Conservation (phyloP, 192 early-diverging fungal species). For the Entophlyctis luteolus region DNA sequence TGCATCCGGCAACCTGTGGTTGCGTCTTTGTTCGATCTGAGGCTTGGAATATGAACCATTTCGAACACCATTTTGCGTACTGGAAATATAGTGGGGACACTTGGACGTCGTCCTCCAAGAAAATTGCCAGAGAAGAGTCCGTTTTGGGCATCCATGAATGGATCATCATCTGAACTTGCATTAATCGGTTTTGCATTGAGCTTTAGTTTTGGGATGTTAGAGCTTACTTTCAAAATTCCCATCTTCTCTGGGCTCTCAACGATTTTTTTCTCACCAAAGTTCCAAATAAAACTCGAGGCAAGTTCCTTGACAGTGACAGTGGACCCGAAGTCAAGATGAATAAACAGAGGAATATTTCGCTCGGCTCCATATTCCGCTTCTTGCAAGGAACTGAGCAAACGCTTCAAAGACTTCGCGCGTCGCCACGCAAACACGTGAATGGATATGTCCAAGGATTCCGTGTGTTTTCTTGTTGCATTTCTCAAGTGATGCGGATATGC, state of each 20-base stretch:
- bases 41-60: not conserved
- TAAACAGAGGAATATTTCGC: constrained; percentile 13
- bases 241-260: not conserved
- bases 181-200: too few species aligned
- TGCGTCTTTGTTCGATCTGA: not conserved
- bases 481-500: too few species aligned
- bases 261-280: not conserved
- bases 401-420: constrained; percentile 18
- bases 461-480: too few species aligned
- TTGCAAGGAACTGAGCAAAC: constrained; percentile 18
- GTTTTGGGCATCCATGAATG: constrained; percentile 25
- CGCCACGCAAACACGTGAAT: constrained; percentile 34
- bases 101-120: constrained; percentile 36
- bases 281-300: constrained; percentile 21
- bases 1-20: constrained; percentile 23
- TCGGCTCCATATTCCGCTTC: constrained; percentile 25
- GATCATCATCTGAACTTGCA: constrained; percentile 11
- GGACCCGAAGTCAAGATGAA: constrained; percentile 29
- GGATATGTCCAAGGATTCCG: constrained; percentile 1
- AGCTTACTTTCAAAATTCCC: not conserved
- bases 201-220: not conserved
- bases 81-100: constrained; percentile 35
- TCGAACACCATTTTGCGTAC: constrained; percentile 29
- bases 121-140: constrained; percentile 14
- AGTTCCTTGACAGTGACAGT: not conserved